These are phyloP conservation scores for Phytophthora melonis DNA, from an alignment of 352 stramenopile genomes.

Conservation along the genomic window DNA sequence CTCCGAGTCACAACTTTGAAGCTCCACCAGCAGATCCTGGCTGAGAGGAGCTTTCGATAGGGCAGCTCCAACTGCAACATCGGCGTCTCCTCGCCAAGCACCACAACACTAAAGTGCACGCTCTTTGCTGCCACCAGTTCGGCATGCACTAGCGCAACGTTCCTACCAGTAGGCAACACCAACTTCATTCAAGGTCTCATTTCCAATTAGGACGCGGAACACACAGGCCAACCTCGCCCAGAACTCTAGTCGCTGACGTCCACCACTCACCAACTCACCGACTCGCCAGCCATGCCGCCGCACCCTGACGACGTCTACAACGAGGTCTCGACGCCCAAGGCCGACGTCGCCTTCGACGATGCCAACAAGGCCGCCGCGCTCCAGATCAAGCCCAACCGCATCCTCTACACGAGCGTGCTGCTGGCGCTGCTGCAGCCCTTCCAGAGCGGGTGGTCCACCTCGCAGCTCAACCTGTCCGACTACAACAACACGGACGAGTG, in stretches of 20 bases:
- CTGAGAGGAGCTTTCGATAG: not conserved
- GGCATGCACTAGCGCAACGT: no score
- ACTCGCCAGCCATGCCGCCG: slow-evolving; percentile 19
- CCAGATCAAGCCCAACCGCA: slow-evolving; percentile 40
- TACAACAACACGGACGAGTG: slow-evolving; percentile 66
- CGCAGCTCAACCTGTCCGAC: slow-evolving; percentile 69
- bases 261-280: not conserved
- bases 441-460: slow-evolving; percentile 66
- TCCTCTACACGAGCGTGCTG: slow-evolving; percentile 57
- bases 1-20: no score
- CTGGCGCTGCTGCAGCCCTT: slow-evolving; percentile 53
- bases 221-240: no score
- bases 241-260: no score
- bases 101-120: not conserved
- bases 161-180: no score
- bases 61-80: not conserved
- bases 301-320: slow-evolving; percentile 17
- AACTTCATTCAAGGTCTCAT: no score
- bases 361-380: slow-evolving; percentile 28
- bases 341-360: slow-evolving; percentile 25
- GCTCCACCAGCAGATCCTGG: not conserved
- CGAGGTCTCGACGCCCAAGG: slow-evolving; percentile 18
- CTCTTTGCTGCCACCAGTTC: not conserved
- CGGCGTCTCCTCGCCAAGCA: not conserved
- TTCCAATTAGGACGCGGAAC: no score